Conservation (phyloP, 306 rosid species). For the Medicago ruthenica region DNA sequence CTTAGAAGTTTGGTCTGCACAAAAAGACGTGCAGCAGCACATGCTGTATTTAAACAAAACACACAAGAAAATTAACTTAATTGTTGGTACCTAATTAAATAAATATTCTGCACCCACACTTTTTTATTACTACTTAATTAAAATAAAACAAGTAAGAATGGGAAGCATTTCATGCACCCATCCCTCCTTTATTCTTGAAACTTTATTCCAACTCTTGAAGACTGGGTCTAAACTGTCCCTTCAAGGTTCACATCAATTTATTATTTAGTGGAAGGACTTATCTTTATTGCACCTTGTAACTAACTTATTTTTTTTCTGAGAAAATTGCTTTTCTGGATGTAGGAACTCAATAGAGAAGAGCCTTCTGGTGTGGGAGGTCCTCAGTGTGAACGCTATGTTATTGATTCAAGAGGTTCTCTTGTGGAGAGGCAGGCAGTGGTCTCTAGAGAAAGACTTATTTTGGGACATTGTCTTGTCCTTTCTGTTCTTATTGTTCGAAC, state of each 20-base stretch:
- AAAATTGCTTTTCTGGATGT: constrained; percentile 39
- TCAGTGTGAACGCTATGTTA: constrained; percentile 75
- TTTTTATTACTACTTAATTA: too few species aligned
- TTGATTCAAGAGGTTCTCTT: constrained; percentile 96
- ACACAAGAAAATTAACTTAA: background rate
- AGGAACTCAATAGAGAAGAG: constrained; percentile 97
- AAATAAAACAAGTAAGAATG: background rate
- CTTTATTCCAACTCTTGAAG: background rate
- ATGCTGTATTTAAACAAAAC: background rate
- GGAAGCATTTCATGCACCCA: background rate
- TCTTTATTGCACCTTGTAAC: constrained; percentile 26
- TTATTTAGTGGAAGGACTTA: constrained; percentile 12
- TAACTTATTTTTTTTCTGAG: constrained; percentile 1
- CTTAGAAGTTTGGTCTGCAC: too few species aligned
- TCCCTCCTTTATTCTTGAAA: background rate
- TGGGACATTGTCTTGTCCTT: constrained; percentile 94
- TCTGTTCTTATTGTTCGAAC: constrained; percentile 78
- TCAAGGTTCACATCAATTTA: background rate
- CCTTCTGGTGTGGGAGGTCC: constrained; percentile 97
- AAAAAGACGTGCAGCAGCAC: background rate
- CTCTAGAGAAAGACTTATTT: constrained; percentile 84
- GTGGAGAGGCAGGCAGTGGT: constrained; percentile 94
- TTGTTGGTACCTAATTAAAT: background rate
- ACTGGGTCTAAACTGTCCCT: too few species aligned
- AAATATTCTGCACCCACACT: background rate